phyloP scores from a whole-genome alignment of 108 stramenopile species.

The Stephanodiscus minutulus region DNA sequence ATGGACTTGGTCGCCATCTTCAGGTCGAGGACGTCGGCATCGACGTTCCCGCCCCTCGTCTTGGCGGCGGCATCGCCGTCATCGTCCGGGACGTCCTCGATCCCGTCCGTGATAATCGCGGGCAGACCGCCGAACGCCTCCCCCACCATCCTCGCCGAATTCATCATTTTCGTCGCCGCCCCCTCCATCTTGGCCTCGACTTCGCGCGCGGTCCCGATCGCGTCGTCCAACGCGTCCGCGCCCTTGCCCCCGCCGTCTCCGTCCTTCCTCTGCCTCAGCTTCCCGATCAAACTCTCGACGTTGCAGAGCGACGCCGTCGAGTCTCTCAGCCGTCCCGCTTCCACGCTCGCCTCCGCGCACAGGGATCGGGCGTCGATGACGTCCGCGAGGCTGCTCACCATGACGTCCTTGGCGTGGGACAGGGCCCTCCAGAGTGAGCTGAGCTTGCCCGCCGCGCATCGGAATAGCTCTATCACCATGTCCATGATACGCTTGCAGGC shows the following conservation, averaged over 20 bases:
- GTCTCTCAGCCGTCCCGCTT: slow-evolving; percentile 23
- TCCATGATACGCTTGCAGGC: slow-evolving; percentile 44
- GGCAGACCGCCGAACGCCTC: slow-evolving; percentile 50
- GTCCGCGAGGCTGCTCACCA: slow-evolving; percentile 49
- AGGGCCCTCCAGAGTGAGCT: slow-evolving; percentile 54
- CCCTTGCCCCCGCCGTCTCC: neutral
- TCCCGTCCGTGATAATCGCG: slow-evolving; percentile 43
- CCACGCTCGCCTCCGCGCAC: slow-evolving; percentile 44
- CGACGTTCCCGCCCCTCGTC: slow-evolving; percentile 10
- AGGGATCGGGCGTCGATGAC: slow-evolving; percentile 39
- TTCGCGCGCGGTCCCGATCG: slow-evolving; percentile 43
- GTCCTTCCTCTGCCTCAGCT: slow-evolving; percentile 2
- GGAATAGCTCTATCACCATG: slow-evolving; percentile 46
- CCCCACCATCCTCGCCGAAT: slow-evolving; percentile 34
- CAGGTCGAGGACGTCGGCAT: slow-evolving; percentile 39
- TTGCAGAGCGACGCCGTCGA: slow-evolving; percentile 36
- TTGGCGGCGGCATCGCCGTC: neutral
- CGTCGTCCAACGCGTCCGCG: slow-evolving; percentile 34
- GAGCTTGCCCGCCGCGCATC: slow-evolving; percentile 43
- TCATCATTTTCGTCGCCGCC: slow-evolving; percentile 36
- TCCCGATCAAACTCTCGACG: slow-evolving; percentile 4
- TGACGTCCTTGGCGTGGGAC: slow-evolving; percentile 57
- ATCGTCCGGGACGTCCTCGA: slow-evolving; percentile 18
- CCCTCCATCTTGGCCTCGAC: slow-evolving; percentile 53
- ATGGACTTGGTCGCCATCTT: slow-evolving; percentile 30